phyloP scores from a whole-genome alignment of 805 yeast species.

The Kuraishia cidri region DNA sequence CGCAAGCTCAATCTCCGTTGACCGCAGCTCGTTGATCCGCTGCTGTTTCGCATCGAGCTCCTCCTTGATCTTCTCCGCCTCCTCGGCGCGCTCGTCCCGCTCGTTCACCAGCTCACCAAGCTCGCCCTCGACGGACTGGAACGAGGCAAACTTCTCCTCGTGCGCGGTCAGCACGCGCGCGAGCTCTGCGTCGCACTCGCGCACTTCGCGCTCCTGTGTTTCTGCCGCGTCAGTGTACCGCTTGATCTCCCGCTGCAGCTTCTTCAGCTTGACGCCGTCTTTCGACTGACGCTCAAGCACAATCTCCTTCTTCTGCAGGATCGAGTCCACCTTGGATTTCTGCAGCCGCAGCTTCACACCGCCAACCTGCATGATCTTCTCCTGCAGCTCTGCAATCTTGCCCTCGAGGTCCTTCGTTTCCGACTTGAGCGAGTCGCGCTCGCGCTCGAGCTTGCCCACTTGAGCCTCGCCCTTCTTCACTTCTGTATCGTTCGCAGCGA shows the following conservation, averaged over 20 bases:
- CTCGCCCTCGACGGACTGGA: slow-evolving; percentile 22
- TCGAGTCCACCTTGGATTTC: slow-evolving; percentile 72
- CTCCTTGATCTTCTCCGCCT: slow-evolving; percentile 31
- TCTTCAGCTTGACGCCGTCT: slow-evolving; percentile 47
- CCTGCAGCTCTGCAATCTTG: slow-evolving; percentile 55
- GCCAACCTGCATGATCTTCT: slow-evolving; percentile 81
- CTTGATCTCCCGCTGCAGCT: slow-evolving; percentile 54
- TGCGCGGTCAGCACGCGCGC: slow-evolving; percentile 9
- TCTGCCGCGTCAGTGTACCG: slow-evolving; percentile 40
- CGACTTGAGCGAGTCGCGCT: slow-evolving; percentile 29
- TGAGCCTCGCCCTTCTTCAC: slow-evolving; percentile 22
- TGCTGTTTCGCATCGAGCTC: slow-evolving; percentile 27
- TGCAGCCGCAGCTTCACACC: slow-evolving; percentile 79
- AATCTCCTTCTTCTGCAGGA: slow-evolving; percentile 56
- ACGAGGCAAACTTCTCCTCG: slow-evolving; percentile 13
- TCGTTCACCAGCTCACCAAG: slow-evolving; percentile 17
- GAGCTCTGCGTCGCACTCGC: slow-evolving; percentile 21
- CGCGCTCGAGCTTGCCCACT: slow-evolving; percentile 17
- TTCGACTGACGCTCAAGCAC: slow-evolving; percentile 45
- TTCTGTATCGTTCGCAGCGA: slow-evolving; percentile 8
- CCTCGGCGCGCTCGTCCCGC: slow-evolving; percentile 30
- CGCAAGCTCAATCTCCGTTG: slow-evolving; percentile 58
- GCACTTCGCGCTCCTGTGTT: slow-evolving; percentile 35
- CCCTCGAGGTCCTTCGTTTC: slow-evolving; percentile 40
- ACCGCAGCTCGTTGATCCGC: slow-evolving; percentile 46